Conservation (phyloP, 139 green algal species). For the Micractinium sp. region DNA sequence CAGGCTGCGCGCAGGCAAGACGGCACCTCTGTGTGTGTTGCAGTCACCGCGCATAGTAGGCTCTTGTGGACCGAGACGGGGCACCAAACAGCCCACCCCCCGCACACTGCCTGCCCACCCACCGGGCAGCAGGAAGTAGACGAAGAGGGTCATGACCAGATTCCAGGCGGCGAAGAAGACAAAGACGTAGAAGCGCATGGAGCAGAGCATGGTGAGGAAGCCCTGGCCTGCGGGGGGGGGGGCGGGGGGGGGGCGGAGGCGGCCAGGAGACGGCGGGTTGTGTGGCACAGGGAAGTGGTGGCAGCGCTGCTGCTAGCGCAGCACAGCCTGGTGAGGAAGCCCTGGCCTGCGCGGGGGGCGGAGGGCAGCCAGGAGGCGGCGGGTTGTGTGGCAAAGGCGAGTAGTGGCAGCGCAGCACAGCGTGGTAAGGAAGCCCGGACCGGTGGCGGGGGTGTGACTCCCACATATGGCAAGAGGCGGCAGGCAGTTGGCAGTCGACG, state of each 20-base stretch:
- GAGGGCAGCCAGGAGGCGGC: background rate
- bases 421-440: no score
- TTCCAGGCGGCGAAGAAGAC: conserved; percentile 30
- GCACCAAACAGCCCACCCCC: no score
- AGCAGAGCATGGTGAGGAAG: conserved; percentile 71
- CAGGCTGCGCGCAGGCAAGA: background rate
- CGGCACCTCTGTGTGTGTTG: no score
- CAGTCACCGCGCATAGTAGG: no score
- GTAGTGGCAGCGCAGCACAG: no score
- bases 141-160: conserved; percentile 15
- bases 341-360: no score
- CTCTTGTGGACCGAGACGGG: no score
- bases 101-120: background rate
- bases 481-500: no score
- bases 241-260: background rate
- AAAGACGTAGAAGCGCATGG: conserved; percentile 50
- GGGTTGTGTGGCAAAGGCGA: background rate
- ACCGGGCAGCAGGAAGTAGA: conserved; percentile 21
- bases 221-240: conserved; percentile 48
- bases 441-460: no score
- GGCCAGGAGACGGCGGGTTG: background rate
- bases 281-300: background rate
- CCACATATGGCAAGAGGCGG: no score
- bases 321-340: no score
- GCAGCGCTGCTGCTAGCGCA: no score